Evolutionary conservation across 2,329 filamentous ascomycete species (phyloP).

Genomic region (Fusarium albosuccineum): DNA sequence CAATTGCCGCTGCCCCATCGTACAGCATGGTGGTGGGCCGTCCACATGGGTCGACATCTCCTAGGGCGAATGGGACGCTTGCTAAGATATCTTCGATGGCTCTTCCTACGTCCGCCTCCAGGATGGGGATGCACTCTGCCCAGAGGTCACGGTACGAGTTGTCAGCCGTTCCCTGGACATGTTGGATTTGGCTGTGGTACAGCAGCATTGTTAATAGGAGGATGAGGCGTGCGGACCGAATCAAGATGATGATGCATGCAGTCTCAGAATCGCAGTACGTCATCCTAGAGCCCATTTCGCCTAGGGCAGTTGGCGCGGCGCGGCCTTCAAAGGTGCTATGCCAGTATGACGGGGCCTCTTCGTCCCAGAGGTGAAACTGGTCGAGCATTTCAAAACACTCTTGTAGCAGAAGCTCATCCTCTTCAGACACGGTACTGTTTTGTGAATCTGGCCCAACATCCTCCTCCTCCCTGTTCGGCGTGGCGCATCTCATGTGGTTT

Average conservation of each 20-base stretch:
- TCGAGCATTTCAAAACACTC: slow-evolving; percentile 48
- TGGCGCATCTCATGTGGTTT: slow-evolving; percentile 13
- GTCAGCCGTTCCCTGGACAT: neutral
- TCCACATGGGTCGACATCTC: slow-evolving; percentile 45
- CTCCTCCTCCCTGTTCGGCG: neutral
- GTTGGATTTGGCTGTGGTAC: slow-evolving; percentile 38
- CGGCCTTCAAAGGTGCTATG: slow-evolving; percentile 48
- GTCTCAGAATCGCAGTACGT: slow-evolving; percentile 49
- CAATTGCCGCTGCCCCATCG: slow-evolving; percentile 50
- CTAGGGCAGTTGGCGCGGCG: slow-evolving; percentile 44
- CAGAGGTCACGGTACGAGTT: slow-evolving; percentile 26
- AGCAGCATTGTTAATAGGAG: slow-evolving; percentile 47
- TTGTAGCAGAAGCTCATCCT: slow-evolving; percentile 26
- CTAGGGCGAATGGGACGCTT: slow-evolving; percentile 49
- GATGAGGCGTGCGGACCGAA: slow-evolving; percentile 50
- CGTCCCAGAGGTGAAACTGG: slow-evolving; percentile 48
- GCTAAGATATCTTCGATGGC: slow-evolving; percentile 50
- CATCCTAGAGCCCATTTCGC: slow-evolving; percentile 37
- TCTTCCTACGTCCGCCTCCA: slow-evolving; percentile 43
- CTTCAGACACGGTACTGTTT: neutral
- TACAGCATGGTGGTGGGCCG: slow-evolving; percentile 39
- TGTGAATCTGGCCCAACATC: neutral
- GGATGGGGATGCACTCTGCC: slow-evolving; percentile 30
- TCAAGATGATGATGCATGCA: slow-evolving; percentile 50
- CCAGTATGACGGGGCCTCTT: slow-evolving; percentile 50